Evolutionary conservation across 1,284 basidiomycete species (phyloP).

Genomic region (Malassezia pachydermatis): DNA sequence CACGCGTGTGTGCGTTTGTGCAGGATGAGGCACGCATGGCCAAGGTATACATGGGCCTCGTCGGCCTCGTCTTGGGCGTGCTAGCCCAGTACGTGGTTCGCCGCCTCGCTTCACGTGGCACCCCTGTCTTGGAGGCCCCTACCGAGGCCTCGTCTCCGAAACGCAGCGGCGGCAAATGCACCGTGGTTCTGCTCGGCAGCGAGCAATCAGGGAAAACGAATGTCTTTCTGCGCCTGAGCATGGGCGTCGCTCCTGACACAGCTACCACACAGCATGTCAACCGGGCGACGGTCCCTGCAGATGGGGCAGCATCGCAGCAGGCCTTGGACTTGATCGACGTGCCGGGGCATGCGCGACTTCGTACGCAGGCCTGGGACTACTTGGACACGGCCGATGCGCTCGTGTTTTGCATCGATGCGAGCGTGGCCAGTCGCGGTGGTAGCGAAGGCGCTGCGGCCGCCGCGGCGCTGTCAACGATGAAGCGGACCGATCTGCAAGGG

Average conservation of each 20-base stretch:
- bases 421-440: conserved; percentile 29
- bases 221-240: conserved; percentile 26
- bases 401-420: conserved; percentile 42
- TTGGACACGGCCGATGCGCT: conserved; percentile 30
- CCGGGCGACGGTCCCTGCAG: conserved; percentile 13
- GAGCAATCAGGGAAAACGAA: conserved; percentile 37
- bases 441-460: conserved; percentile 4
- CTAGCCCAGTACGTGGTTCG: background rate
- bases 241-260: conserved; percentile 32
- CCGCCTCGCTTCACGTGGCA: background rate
- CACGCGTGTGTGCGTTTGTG: background rate
- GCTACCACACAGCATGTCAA: conserved; percentile 29
- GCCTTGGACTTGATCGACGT: conserved; percentile 30
- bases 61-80: background rate
- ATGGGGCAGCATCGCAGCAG: background rate
- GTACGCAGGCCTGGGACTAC: conserved; percentile 26
- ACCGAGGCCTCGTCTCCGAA: too few relatives aligned
- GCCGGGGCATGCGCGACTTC: conserved; percentile 37
- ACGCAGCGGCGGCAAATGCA: conserved; percentile 6
- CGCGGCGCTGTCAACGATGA: conserved; percentile 11
- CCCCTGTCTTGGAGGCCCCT: background rate
- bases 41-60: background rate
- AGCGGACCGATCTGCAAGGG: conserved; percentile 15
- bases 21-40: background rate
- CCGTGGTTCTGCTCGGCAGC: conserved; percentile 31